Base-by-base conservation (phyloP, 2,329 filamentous ascomycete species). In the Emergomyces africanus region DNA sequence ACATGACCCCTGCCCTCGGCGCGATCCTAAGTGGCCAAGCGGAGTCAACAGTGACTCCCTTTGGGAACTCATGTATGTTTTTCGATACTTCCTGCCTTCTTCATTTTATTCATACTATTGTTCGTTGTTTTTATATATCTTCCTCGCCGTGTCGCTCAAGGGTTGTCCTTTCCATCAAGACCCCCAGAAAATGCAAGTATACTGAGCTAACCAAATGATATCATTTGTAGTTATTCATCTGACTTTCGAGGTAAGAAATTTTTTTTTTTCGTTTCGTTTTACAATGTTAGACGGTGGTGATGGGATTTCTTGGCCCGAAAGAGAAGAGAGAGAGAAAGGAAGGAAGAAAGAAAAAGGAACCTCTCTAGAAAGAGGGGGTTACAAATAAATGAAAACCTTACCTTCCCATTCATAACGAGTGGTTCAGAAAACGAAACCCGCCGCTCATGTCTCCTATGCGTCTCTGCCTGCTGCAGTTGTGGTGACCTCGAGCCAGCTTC, bases 61-160 rank as follows among this genome's bases (percentile, higher is more conserved):
- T 71, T 62, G 74, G 73, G 3, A 67, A 72, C 59, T 68, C 69
- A 55, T 77, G 74, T 77, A 64, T 57, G 73, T 70, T 35, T 60
- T 37, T 39, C 23, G 3, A 37, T 15, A 35, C 9, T 37, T 35
- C 23, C 35, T 5, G 28, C 20, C 12, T 46, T 46, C 42, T 20
- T 20, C n/a, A 56, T 10, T 18, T 37, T 42, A 23, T 51, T 20
- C 33, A 42, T 55, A n/a, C n/a, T 33, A 5, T 42, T 48, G 23
- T 8, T 25, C 1, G n/a, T 54, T n/a, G 25, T 39, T 10, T 23
- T 25, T 23, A 2, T 4, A 20, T 10, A 46, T 46, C 42, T 23
- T 23, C 42, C 20, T 23, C 20, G 8, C 12, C 35, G n/a, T n/a
- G n/a, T 12, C 3, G 35, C 12, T 37, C 35, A 12, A 37, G 1